These are phyloP conservation scores for Nakazawaea ernobii DNA, from an alignment of 805 yeast genomes.

Conservation along the genomic window DNA sequence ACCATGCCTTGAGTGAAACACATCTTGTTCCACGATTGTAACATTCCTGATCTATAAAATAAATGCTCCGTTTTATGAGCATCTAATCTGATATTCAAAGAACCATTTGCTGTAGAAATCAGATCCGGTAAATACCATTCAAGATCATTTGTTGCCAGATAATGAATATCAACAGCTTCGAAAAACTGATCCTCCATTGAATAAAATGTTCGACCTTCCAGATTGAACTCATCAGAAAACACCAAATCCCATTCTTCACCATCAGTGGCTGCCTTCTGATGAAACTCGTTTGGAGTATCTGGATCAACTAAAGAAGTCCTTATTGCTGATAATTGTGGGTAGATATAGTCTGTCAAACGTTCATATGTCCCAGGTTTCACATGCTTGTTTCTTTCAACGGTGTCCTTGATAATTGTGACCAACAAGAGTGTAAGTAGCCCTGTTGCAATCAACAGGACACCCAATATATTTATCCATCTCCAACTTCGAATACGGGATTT, in stretches of 20 bases:
- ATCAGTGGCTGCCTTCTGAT: constrained; percentile 37
- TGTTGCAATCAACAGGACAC: background rate
- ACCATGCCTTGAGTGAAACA: constrained; percentile 74
- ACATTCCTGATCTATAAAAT: constrained; percentile 77
- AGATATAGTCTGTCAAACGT: constrained; percentile 39
- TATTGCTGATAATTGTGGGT: constrained; percentile 48
- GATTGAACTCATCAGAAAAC: constrained; percentile 79
- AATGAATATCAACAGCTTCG: constrained; percentile 69
- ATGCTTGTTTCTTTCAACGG: constrained; percentile 16
- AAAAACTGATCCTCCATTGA: constrained; percentile 81
- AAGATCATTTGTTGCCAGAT: constrained; percentile 73
- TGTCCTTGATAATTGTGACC: background rate
- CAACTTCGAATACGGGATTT: too few relatives aligned
- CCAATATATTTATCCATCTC: constrained; percentile 5
- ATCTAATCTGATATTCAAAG: constrained; percentile 59
- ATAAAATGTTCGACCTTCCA: constrained; percentile 76
- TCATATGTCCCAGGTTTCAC: constrained; percentile 23
- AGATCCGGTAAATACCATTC: constrained; percentile 92
- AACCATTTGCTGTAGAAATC: constrained; percentile 59
- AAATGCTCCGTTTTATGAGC: constrained; percentile 67
- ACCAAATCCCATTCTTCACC: constrained; percentile 66
- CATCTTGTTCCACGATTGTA: constrained; percentile 81
- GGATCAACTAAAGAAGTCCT: constrained; percentile 53
- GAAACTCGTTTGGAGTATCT: constrained; percentile 51
- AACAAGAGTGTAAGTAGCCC: background rate